Base-by-base conservation (phyloP, 106 monocot species). In the Agapanthus africanus region DNA sequence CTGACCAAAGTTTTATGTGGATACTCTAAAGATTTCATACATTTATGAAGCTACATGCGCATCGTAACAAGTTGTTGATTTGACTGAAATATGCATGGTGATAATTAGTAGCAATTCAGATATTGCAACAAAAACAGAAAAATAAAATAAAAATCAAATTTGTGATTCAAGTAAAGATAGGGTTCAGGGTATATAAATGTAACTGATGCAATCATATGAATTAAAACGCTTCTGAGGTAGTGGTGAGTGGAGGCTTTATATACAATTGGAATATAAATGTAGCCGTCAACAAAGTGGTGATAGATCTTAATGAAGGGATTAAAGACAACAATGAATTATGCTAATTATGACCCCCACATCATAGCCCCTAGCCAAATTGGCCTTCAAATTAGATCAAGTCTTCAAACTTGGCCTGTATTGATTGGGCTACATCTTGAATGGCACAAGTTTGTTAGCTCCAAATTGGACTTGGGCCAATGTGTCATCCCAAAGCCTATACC, bases 241-340 rank as follows among this genome's bases (percentile, higher is more conserved):
- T 30, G 56, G 56, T 3, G 56, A 56, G 56, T 27, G 56, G 56
- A 56, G 56, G 56, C 10, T 5, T n/a, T n/a, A 56, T 11, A 11
- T 21, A 25, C 23, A 25, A 28, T 54, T 54, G 26, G 11, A 56
- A 28, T 56, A 56, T 56, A 56, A 56, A 56, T 56, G 28, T 30
- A 56, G 56, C 56, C 56, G 26, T 56, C 28, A 56, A 56, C 56
- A 56, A 56, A 23, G 10, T 22, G 28, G 13, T 2, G 2, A 19
- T 30, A 56, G 7, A 50, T 56, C 56, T 56, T 56, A 56, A 56
- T 47, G 47, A 28, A 30, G 56, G 27, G 56, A 56, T 56, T 56
- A 10, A 56, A 56, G 56, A 28, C 8, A 28, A 30, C 14, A 11
- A 56, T 11, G n/a, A n/a, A n/a, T n/a, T 56, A 30, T 27, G 56